Conservation (phyloP, 306 rosid genomes). For the Medicago truncatula region DNA sequence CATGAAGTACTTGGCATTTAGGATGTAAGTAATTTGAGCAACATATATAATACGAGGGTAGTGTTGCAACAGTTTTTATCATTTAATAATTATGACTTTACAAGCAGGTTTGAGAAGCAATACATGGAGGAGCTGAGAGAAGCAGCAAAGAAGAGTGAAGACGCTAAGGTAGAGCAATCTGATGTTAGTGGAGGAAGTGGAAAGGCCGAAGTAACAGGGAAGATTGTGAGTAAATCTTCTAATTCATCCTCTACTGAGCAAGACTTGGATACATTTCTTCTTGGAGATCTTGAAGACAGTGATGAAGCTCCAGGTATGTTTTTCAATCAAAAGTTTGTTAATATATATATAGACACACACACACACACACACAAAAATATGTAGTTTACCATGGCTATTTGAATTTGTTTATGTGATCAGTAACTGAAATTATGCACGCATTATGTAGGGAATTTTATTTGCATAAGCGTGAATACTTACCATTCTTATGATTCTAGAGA, state of each 20-base stretch:
- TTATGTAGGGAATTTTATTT: constrained; percentile 11
- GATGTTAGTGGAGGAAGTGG: constrained; percentile 57
- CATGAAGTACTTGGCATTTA: background rate
- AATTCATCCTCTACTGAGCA: constrained; percentile 78
- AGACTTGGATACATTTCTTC: constrained; percentile 88
- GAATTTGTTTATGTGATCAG: background rate
- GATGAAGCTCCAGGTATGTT: constrained; percentile 83
- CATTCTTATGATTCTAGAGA: constrained; percentile 20
- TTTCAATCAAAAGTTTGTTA: constrained; percentile 24
- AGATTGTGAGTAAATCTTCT: constrained; percentile 59
- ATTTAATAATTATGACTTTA: constrained; percentile 35
- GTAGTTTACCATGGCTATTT: background rate
- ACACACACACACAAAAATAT: background rate
- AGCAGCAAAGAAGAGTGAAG: constrained; percentile 63
- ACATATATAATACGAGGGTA: constrained; percentile 6
- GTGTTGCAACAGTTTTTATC: constrained; percentile 12
- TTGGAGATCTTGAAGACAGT: constrained; percentile 97
- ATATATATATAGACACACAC: background rate
- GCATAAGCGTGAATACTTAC: constrained; percentile 25
- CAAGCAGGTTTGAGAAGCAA: constrained; percentile 77
- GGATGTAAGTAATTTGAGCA: constrained; percentile 9
- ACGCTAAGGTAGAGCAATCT: constrained; percentile 54
- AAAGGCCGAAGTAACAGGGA: constrained; percentile 58
- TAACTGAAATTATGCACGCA: constrained; percentile 29
- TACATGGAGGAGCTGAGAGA: constrained; percentile 85